phyloP scores from a whole-genome alignment of 108 stramenopile species.

The Conticribra weissflogii region DNA sequence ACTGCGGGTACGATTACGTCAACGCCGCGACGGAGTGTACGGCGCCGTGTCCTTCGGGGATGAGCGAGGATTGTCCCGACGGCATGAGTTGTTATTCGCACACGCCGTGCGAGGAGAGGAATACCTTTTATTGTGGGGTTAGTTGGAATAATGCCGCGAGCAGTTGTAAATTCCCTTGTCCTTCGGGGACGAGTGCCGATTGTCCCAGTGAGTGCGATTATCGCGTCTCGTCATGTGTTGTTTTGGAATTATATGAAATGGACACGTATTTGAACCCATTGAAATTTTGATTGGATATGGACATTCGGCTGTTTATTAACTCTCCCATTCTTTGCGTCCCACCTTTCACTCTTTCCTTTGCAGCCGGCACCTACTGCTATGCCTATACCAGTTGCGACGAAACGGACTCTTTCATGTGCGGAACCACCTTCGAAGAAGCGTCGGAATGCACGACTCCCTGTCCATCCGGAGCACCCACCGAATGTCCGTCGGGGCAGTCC shows the following conservation, averaged over 20 bases:
- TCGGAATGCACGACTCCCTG: slow-evolving; percentile 65
- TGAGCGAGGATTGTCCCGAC: slow-evolving; percentile 41
- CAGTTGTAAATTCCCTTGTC: slow-evolving; percentile 47
- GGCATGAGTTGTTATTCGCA: slow-evolving; percentile 48
- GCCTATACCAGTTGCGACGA: slow-evolving; percentile 52
- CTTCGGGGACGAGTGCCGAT: slow-evolving; percentile 39
- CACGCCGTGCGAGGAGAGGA: slow-evolving; percentile 51
- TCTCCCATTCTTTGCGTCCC: not conserved
- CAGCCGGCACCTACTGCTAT: slow-evolving; percentile 42
- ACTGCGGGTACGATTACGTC: slow-evolving; percentile 40
- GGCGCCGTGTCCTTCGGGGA: slow-evolving; percentile 32
- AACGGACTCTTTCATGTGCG: slow-evolving; percentile 64
- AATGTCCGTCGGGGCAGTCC: slow-evolving; percentile 70
- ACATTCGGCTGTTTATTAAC: not conserved
- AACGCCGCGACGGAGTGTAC: slow-evolving; percentile 40
- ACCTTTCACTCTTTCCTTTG: not conserved
- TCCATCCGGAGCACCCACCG: slow-evolving; percentile 65
- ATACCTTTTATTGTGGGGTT: slow-evolving; percentile 48
- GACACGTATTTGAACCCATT: not conserved
- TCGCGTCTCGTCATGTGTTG: not conserved
- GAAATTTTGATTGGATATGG: not conserved
- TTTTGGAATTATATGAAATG: not conserved
- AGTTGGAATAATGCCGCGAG: slow-evolving; percentile 54
- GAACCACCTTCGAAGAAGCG: slow-evolving; percentile 81
- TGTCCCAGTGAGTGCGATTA: slow-evolving; percentile 33